These are phyloP conservation scores for Microbotryomycetes sp. DNA, from an alignment of 1,284 basidiomycete species.

Conservation along the genomic window DNA sequence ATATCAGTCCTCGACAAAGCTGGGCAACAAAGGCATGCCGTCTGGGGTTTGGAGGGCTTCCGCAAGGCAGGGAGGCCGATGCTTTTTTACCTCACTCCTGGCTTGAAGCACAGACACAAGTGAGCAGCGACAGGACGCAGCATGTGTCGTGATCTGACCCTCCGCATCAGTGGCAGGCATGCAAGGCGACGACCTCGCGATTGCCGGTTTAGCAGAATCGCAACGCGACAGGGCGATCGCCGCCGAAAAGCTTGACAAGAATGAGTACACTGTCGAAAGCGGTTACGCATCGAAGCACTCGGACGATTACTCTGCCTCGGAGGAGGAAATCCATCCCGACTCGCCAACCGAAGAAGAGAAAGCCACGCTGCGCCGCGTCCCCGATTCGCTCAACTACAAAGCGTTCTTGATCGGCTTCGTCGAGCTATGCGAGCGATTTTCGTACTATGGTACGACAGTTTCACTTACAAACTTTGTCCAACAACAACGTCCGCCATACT, in stretches of 20 bases:
- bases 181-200: not conserved
- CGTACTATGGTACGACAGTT: not conserved
- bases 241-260: not conserved
- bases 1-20: no score
- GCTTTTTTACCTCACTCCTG: no score
- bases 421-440: not conserved
- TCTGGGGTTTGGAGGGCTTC: no score
- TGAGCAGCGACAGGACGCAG: no score
- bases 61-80: no score
- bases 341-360: constrained; percentile 16
- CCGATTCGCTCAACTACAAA: constrained; percentile 7
- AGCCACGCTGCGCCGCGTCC: constrained; percentile 13
- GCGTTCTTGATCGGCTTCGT: constrained; percentile 12
- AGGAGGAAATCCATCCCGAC: not conserved
- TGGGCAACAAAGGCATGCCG: no score
- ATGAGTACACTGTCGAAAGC: not conserved
- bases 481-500: constrained; percentile 34
- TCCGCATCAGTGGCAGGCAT: not conserved
- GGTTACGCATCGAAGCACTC: not conserved
- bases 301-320: not conserved
- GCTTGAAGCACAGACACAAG: no score
- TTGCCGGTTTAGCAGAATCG: not conserved
- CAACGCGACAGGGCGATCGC: not conserved
- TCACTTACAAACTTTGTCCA: constrained; percentile 40
- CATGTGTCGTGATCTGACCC: no score